Evolutionary conservation across 495 filamentous ascomycete species (phyloP).

Genomic region (Penicillium lividum): DNA sequence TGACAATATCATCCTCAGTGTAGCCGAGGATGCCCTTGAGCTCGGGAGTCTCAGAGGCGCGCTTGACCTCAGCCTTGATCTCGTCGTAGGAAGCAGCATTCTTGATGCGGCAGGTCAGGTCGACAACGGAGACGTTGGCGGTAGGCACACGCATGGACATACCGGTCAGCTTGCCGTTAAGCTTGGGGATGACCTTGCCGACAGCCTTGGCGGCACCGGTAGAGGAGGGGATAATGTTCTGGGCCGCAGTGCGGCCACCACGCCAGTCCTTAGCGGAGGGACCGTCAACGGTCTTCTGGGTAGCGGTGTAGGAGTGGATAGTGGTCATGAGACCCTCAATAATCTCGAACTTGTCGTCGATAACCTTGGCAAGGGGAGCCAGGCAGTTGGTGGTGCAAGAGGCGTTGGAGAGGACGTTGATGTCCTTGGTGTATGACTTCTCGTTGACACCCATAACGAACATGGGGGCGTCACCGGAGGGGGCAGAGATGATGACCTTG

Average conservation of each 20-base stretch:
- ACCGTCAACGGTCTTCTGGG: constrained; percentile 99
- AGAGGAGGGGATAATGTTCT: constrained; percentile 99
- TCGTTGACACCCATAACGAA: constrained; percentile 99
- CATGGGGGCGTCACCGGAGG: constrained; percentile 98
- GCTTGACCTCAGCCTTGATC: constrained; percentile 92
- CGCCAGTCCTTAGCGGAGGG: constrained; percentile 99
- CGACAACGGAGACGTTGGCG: constrained; percentile 98
- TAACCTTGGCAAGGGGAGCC: constrained; percentile 97
- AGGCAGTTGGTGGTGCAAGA: constrained; percentile 99
- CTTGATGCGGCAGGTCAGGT: constrained; percentile 92
- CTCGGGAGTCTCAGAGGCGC: constrained; percentile 69
- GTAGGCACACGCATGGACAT: constrained; percentile 99
- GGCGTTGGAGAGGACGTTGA: constrained; percentile 96
- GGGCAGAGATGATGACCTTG: constrained; percentile 99
- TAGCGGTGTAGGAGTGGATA: constrained; percentile 99
- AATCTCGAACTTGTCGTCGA: constrained; percentile 96
- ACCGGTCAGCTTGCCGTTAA: constrained; percentile 99
- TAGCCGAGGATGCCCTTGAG: constrained; percentile 93
- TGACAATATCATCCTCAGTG: constrained; percentile 97
- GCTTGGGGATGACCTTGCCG: constrained; percentile 95
- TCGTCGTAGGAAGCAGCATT: constrained; percentile 86
- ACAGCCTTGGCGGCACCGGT: constrained; percentile 99
- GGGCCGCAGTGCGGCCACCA: constrained; percentile 95
- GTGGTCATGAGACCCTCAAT: constrained; percentile 99
- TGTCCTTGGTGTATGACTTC: constrained; percentile 81